Evolutionary conservation across 495 filamentous ascomycete genomes (phyloP).

Genomic region (Podospora pseudocomata): DNA sequence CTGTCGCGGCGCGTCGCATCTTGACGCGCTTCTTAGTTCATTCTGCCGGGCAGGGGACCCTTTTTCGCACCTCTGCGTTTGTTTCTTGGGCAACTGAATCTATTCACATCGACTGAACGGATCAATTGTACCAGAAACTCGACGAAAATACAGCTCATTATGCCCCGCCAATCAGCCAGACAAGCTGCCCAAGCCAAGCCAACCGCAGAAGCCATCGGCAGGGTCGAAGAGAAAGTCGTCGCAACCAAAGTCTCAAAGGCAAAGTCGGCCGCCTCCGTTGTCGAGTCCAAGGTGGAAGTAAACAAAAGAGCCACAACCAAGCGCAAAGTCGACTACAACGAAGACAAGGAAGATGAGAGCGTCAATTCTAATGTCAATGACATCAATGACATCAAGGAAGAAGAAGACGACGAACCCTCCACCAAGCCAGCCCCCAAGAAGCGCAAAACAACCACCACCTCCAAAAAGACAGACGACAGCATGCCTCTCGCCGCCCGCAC

Average conservation of each 20-base stretch:
- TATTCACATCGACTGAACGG: not conserved
- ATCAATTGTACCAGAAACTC: not conserved
- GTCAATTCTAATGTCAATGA: conserved; percentile 13
- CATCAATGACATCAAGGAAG: conserved; percentile 27
- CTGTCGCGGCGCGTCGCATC: not conserved
- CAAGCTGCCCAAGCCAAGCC: conserved; percentile 14
- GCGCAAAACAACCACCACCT: conserved; percentile 51
- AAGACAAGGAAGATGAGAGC: conserved; percentile 28
- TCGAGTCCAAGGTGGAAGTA: conserved; percentile 12
- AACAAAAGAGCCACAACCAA: conserved; percentile 27
- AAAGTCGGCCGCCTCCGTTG: conserved; percentile 7
- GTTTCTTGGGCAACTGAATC: not conserved
- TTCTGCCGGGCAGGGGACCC: not conserved
- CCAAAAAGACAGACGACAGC: conserved; percentile 41
- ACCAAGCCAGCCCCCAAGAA: conserved; percentile 24
- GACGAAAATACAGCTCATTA: not conserved
- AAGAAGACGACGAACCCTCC: conserved; percentile 24
- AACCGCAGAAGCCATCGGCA: not conserved
- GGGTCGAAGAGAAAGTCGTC: not conserved
- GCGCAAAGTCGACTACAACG: conserved; percentile 33
- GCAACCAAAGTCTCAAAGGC: conserved; percentile 8
- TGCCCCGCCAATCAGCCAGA: conserved; percentile 17
- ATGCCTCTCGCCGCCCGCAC: conserved; percentile 70
- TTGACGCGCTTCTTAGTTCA: not conserved
- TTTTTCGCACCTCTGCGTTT: not conserved